These are phyloP conservation scores for Lactarius hatsudake DNA, from an alignment of 768 basidiomycete species.

Conservation along the genomic window DNA sequence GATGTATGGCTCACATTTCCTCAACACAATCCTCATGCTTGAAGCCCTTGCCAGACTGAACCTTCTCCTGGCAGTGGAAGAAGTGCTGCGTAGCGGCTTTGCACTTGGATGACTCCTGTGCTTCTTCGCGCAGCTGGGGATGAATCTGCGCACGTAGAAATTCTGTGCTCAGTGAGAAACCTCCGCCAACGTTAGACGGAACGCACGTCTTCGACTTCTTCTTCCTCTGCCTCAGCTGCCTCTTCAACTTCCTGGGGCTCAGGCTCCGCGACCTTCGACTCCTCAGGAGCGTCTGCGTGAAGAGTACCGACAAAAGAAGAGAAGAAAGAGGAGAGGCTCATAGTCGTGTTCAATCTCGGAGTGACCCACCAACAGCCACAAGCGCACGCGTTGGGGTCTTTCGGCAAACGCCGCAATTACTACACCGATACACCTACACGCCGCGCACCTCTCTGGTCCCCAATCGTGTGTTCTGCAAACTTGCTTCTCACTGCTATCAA, in stretches of 20 bases:
- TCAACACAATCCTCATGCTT: slow-evolving; percentile 92
- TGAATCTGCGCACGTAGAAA: slow-evolving; percentile 46
- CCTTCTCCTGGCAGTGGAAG: slow-evolving; percentile 87
- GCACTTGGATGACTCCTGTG: slow-evolving; percentile 64
- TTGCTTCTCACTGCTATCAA: background rate
- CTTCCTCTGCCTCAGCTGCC: slow-evolving; percentile 42
- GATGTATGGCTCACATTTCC: slow-evolving; percentile 65
- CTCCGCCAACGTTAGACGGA: background rate
- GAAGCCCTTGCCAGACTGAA: slow-evolving; percentile 76
- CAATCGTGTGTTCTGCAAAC: background rate
- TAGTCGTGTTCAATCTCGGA: slow-evolving; percentile 23
- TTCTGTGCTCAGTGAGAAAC: background rate
- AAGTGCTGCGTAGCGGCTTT: slow-evolving; percentile 75
- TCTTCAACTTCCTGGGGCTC: slow-evolving; percentile 42
- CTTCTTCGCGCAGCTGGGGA: slow-evolving; percentile 73
- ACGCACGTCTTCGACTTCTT: slow-evolving; percentile 83
- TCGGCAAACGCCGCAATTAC: background rate
- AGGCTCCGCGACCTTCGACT: slow-evolving; percentile 33
- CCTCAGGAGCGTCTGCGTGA: slow-evolving; percentile 42
- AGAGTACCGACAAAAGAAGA: slow-evolving; percentile 42
- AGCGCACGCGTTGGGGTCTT: background rate
- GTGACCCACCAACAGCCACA: background rate
- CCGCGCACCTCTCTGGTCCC: background rate
- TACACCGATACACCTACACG: no score
- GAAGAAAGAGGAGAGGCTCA: slow-evolving; percentile 46